These are phyloP conservation scores for Solanum chacoense DNA, from an alignment of 305 asterid species.

Conservation along the genomic window DNA sequence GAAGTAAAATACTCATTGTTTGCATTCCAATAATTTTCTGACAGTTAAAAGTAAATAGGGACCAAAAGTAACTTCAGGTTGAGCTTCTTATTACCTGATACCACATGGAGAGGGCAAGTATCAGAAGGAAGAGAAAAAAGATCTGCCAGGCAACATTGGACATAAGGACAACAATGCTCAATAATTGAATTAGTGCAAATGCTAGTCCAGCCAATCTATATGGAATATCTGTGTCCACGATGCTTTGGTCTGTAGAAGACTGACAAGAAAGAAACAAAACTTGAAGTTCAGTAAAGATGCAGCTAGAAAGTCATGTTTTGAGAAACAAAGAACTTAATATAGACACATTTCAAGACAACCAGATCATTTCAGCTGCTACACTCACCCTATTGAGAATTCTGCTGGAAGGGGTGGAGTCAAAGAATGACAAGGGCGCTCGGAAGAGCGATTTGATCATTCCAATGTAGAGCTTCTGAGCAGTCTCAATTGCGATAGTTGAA, in stretches of 20 bases:
- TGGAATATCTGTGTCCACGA: conserved; percentile 73
- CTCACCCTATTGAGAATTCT: conserved; percentile 73
- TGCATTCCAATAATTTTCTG: not conserved
- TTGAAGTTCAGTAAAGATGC: not conserved
- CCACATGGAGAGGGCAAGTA: conserved; percentile 60
- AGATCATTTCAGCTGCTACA: not conserved
- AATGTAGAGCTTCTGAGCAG: conserved; percentile 52
- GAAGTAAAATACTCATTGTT: not conserved
- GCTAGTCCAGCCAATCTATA: conserved; percentile 71
- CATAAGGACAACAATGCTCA: conserved; percentile 66
- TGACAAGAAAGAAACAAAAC: conserved; percentile 10
- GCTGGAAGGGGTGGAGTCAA: conserved; percentile 74
- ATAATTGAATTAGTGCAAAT: conserved; percentile 68
- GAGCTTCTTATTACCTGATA: conserved; percentile 40
- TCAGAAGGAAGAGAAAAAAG: conserved; percentile 44
- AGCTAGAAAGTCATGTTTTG: not conserved
- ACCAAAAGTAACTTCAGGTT: not conserved
- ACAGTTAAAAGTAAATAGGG: not conserved
- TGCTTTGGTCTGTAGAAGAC: conserved; percentile 81
- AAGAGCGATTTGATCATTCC: conserved; percentile 51
- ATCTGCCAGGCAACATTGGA: conserved; percentile 70
- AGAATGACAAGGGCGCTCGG: conserved; percentile 70
- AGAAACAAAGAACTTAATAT: not conserved
- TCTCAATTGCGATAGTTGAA: conserved; percentile 59
- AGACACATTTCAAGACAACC: not conserved